Base-by-base conservation (phyloP, 2,329 filamentous ascomycete genomes). In the Aspergillus proliferans region DNA sequence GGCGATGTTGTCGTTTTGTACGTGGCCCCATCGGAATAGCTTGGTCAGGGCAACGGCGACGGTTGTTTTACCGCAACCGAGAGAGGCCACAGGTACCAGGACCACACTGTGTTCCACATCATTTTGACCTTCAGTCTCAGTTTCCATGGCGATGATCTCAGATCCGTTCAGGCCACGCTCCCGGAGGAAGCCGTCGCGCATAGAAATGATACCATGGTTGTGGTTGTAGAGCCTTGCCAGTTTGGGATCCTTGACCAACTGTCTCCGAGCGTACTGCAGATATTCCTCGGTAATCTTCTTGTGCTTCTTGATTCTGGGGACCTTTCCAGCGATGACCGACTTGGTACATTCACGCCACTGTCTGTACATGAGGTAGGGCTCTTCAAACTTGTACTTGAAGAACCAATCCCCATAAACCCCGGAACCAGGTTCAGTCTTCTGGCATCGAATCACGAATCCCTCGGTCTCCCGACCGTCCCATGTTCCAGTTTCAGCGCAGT, bases 301-400 rank as follows among this genome's bases (percentile, higher is more conserved):
- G 68, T 98, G 93, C 70, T 97, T 97, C 73, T 83, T 91, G 73
- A 81, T 87, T 56, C 79, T 86, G 9, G 91, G 88, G 36, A 81
- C 72, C 58, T 82, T 86, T 12, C 86, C 86, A 1, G 78, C 64
- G 57, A 98, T 96, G 49, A 97, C 71, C 4, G 88, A 81, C 68
- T 95, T 97, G 39, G 93, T 98, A 66, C 88, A 95, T 72, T 98
- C 93, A 53, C 93, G 85, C 93, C 93, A 98, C 73, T 98, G 93
- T 21, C 93, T 84, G 71, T 97, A 98, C 89, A 98, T 94, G 52
- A 98, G 75, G 66, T 98, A 98, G 0, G 93, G 93, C 72, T 98
- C 93, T 64, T 98, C 93, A 52, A 98, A 98, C 73, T 98, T 98
- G 81, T 91, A 98, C 71, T 98, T 98, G 84, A 98, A 98, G 71